Evolutionary conservation across 2,329 filamentous ascomycete species (phyloP).

Genomic region (Pseudogymnoascus verrucosus): DNA sequence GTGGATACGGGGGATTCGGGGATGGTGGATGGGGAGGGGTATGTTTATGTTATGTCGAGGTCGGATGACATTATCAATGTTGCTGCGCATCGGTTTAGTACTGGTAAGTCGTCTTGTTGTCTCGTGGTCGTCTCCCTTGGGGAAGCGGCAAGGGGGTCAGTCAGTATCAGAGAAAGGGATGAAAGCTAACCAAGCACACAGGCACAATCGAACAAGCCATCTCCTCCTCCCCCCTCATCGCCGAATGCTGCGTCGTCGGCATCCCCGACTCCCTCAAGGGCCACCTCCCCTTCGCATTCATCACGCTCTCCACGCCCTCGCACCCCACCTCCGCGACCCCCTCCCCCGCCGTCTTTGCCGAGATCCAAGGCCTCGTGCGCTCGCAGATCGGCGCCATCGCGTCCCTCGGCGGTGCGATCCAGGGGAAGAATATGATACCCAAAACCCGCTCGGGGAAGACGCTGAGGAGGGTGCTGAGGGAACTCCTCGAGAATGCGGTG

Average conservation of each 20-base stretch:
- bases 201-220: conserved; percentile 88
- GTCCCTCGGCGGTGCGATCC: conserved; percentile 74
- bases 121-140: background rate
- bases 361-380: conserved; percentile 67
- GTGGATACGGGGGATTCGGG: no score
- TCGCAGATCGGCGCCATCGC: conserved; percentile 83
- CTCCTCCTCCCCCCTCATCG: conserved; percentile 67
- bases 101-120: conserved; percentile 45
- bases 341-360: conserved; percentile 37
- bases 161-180: background rate
- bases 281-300: conserved; percentile 84
- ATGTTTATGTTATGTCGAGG: conserved; percentile 56
- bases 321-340: conserved; percentile 46
- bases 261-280: conserved; percentile 83
- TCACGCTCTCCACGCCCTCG: conserved; percentile 49
- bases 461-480: conserved; percentile 68
- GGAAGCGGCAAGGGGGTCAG: background rate
- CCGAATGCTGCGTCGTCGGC: conserved; percentile 78
- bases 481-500: conserved; percentile 75
- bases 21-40: conserved; percentile 66
- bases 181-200: conserved; percentile 28
- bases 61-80: conserved; percentile 89
- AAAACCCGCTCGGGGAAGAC: conserved; percentile 93
- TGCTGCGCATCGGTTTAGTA: conserved; percentile 85
- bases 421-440: conserved; percentile 79